Evolutionary conservation across 768 basidiomycete species (phyloP), one percentile per base, ranked within the genome.

Genomic region (Boletus speciosus): DNA sequence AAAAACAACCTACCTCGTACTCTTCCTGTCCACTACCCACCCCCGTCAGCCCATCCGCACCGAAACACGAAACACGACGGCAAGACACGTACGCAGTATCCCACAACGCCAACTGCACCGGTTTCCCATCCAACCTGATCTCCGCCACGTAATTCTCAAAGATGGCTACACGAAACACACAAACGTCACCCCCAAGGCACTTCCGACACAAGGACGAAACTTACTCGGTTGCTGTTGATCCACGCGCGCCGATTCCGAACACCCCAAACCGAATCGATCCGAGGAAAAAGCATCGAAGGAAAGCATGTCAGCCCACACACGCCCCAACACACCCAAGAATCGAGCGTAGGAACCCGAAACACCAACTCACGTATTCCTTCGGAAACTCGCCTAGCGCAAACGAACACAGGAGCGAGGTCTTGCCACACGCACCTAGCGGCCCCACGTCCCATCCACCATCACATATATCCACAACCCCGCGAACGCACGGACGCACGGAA

Each of bases 101-200:
- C 97, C 97, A 98, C 41, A 98, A 74, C 39, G 97, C 96, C 54
- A 98, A 74, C 71, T 98, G 95, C 16, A 99, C 93, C 36, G 95
- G 92, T 73, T 98, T 98, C 61, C 94, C 94, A 72, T 99, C 97
- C 49, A 99, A 78, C 62, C 93, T 80, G 66, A 99, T 98, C 78
- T 99, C 97, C 44, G 97, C 96, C 60, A 98, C 96, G 74, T 96
- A 98, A 68, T 98, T 99, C 73, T 98, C 95, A 66, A 98, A 98
- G 47, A 98, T 89, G 61, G 94, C 94, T 61, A 29, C 10, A 2
- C 43, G 35, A 23, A 25, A 2, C 43, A 45, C 47, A 39, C 39
- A 11, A 21, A 40, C 12, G 47, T 47, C 47, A 42, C 31, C n/a
- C 27, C 29, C 1, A 10, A 21, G 15, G 19, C 44, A 45, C 44